phyloP scores from a whole-genome alignment of 208 protist species.

The Trypanosoma mega region DNA sequence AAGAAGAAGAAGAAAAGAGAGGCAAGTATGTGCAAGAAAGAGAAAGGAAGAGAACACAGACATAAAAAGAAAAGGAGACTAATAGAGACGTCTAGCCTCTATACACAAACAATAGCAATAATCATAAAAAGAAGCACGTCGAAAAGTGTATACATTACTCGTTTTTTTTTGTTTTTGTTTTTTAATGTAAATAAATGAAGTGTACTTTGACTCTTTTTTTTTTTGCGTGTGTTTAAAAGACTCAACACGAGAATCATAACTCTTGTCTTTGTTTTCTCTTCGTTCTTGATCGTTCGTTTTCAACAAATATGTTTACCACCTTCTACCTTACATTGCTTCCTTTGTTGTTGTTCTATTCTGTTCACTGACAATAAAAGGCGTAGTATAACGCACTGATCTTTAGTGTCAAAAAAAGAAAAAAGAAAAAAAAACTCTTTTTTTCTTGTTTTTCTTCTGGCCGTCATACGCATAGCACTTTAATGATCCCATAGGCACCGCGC shows the following conservation, averaged over 20 bases:
- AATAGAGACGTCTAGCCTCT: not conserved
- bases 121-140: not conserved
- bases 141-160: not conserved
- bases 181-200: not conserved
- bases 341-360: too few species aligned
- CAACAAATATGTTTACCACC: too few species aligned
- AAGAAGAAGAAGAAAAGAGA: conserved; percentile 11
- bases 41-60: not conserved
- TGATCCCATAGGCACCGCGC: too few species aligned
- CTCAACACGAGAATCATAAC: too few species aligned
- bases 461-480: too few species aligned
- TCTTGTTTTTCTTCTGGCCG: too few species aligned
- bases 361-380: conserved; percentile 16
- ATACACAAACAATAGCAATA: not conserved
- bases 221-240: too few species aligned
- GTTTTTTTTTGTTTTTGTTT: not conserved
- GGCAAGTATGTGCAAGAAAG: not conserved
- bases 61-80: conserved; percentile 22
- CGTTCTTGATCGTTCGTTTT: too few species aligned
- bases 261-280: too few species aligned
- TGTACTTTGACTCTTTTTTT: too few species aligned
- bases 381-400: not conserved
- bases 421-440: too few species aligned
- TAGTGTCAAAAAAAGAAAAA: not conserved
- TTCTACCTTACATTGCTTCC: too few species aligned